Evolutionary conservation across 768 basidiomycete species (phyloP).

Genomic region (Neoboletus magnificus): DNA sequence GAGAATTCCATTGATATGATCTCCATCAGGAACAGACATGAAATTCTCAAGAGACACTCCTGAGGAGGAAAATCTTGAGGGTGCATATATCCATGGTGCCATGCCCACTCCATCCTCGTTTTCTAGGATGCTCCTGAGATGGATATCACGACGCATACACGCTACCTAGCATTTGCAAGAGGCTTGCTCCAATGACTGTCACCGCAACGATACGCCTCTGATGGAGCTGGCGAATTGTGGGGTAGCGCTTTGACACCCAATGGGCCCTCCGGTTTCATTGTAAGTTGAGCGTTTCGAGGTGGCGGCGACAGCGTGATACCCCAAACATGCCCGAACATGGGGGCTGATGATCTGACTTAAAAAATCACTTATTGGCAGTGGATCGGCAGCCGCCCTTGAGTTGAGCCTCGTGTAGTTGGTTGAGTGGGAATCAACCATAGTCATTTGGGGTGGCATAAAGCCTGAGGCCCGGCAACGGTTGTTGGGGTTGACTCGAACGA

Average conservation of each 20-base stretch:
- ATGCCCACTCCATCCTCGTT: not conserved
- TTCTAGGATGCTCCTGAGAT: not conserved
- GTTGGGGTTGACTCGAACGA: too few relatives aligned
- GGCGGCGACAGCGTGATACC: not conserved
- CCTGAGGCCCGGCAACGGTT: too few relatives aligned
- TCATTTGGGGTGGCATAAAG: not conserved
- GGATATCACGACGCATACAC: not conserved
- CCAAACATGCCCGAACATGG: not conserved
- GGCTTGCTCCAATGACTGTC: not conserved
- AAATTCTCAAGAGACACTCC: not conserved
- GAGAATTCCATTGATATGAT: not conserved
- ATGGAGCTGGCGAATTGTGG: not conserved
- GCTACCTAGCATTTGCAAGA: not conserved
- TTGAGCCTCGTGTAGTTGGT: not conserved
- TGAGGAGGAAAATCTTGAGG: not conserved
- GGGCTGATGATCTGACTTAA: not conserved
- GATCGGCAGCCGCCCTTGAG: not conserved
- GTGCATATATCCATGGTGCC: not conserved
- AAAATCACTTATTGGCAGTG: not conserved
- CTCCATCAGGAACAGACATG: not conserved
- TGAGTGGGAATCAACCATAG: not conserved
- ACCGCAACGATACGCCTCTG: not conserved
- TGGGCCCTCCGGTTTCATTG: not conserved
- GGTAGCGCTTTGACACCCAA: not conserved
- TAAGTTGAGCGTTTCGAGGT: not conserved